Base-by-base conservation (phyloP, 495 filamentous ascomycete species). In the Trichoderma orchidacearum region DNA sequence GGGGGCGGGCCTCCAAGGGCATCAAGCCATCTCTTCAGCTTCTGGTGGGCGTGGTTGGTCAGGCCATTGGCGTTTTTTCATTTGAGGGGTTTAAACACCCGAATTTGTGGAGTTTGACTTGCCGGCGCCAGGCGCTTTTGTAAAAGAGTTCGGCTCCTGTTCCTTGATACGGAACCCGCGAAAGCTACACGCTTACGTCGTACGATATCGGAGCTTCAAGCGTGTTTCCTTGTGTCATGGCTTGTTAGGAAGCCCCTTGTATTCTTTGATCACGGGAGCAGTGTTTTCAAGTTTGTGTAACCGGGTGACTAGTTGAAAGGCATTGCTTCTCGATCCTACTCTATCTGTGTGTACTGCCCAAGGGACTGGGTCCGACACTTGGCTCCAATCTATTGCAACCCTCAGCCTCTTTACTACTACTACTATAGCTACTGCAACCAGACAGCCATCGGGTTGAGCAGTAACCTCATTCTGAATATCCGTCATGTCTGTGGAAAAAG, bases 401-500 rank as follows among this genome's bases (percentile, higher is more conserved):
- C n/a, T n/a, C n/a, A n/a, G n/a, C n/a, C n/a, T n/a, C n/a, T n/a
- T n/a, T n/a, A n/a, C n/a, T n/a, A n/a, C n/a, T n/a, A n/a, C n/a
- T n/a, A n/a, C n/a, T n/a, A n/a, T n/a, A n/a, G n/a, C n/a, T n/a
- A n/a, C n/a, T n/a, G n/a, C n/a, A n/a, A n/a, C n/a, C n/a, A n/a
- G n/a, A n/a, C n/a, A n/a, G n/a, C n/a, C n/a, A n/a, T n/a, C n/a
- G n/a, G n/a, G n/a, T n/a, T n/a, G n/a, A n/a, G n/a, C n/a, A n/a
- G n/a, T 36, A 36, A n/a, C 13, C 17, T 36, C 1, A 36, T 45
- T 25, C 27, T 9, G 4, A n/a, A 7, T 23, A 9, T 0, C 27
- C 27, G 31, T 1, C 51, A 53, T 53, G 51, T 53, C 28, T 32
- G 28, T 23, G 4, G 17, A n/a, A 17, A 30, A 65, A 57, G 68